Conservation (phyloP, 768 basidiomycete genomes). For the Cystofilobasidium macerans region DNA sequence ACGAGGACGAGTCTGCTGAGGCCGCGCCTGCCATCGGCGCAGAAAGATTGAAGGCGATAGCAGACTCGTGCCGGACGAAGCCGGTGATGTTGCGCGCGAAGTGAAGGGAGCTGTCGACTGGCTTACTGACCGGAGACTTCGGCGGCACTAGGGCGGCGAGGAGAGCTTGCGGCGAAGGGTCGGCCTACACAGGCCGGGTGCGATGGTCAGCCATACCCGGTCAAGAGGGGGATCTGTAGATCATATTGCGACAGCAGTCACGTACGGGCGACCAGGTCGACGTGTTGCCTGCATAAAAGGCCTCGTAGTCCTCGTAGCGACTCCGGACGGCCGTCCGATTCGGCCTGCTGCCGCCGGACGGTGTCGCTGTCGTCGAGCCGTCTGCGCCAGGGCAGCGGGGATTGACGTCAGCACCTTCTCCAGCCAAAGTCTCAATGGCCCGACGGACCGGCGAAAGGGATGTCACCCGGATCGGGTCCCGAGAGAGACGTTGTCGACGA, state of each 20-base stretch:
- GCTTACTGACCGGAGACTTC: no score
- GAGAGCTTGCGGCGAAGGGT: background rate
- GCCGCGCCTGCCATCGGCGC: background rate
- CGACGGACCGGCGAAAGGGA: background rate
- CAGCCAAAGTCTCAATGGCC: no score
- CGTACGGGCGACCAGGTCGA: no score
- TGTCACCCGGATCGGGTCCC: background rate
- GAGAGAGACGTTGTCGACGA: background rate
- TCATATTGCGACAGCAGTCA: no score
- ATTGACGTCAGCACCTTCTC: no score
- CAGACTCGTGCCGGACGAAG: conserved; percentile 8
- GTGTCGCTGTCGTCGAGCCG: no score
- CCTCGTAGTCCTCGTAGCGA: background rate
- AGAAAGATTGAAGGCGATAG: conserved; percentile 14
- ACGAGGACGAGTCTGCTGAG: no score
- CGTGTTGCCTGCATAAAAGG: background rate
- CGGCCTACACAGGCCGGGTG: conserved; percentile 2
- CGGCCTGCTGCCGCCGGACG: no score
- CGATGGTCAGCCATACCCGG: background rate
- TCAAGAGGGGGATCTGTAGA: no score
- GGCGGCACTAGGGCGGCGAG: conserved; percentile 9
- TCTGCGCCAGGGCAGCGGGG: no score
- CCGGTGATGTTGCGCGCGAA: conserved; percentile 21
- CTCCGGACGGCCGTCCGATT: background rate
- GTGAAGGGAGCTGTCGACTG: background rate